A percentile compares a stretch with the other conserved stretches of the same genome.
Conservation (phyloP, 2,329 filamentous ascomycete species). For the Fonsecaea pedrosoi region DNA sequence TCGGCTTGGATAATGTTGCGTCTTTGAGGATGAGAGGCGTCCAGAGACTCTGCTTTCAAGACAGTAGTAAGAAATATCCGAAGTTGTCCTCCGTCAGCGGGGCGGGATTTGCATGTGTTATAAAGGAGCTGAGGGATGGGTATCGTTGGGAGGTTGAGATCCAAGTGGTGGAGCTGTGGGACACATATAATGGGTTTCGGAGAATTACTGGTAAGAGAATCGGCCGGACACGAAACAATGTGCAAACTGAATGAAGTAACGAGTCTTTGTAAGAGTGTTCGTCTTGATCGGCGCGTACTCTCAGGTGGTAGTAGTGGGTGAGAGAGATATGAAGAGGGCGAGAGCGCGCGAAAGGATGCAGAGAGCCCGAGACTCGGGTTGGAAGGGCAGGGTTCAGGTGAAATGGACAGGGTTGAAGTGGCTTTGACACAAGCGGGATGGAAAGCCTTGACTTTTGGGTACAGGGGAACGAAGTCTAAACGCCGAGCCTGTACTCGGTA, state of each 20-base stretch:
- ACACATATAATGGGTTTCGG: neutral
- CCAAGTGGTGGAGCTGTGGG: constrained; percentile 1
- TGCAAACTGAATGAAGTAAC: neutral
- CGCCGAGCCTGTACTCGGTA: neutral
- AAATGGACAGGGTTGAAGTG: constrained; percentile 3
- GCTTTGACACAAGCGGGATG: constrained; percentile 4
- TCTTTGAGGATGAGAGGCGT: neutral
- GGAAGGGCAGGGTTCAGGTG: neutral
- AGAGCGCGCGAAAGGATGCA: neutral
- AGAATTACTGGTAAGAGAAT: neutral
- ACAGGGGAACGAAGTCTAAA: neutral
- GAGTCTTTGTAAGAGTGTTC: neutral
- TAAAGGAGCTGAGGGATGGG: neutral
- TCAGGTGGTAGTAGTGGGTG: too few relatives aligned
- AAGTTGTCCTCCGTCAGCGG: neutral
- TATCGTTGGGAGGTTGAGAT: constrained; percentile 2
- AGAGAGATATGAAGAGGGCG: neutral
- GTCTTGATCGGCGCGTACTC: neutral
- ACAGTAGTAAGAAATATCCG: neutral
- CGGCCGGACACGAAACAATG: neutral
- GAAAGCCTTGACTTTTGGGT: neutral
- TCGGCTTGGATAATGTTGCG: neutral
- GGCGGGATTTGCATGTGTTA: neutral
- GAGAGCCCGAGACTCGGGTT: neutral
- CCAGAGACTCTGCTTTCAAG: neutral